A percentile compares a stretch with the other conserved stretches of the same genome.
These are phyloP conservation scores for Colletotrichum tamarilloi DNA, from an alignment of 2,329 filamentous ascomycete genomes.

Conservation along the genomic window DNA sequence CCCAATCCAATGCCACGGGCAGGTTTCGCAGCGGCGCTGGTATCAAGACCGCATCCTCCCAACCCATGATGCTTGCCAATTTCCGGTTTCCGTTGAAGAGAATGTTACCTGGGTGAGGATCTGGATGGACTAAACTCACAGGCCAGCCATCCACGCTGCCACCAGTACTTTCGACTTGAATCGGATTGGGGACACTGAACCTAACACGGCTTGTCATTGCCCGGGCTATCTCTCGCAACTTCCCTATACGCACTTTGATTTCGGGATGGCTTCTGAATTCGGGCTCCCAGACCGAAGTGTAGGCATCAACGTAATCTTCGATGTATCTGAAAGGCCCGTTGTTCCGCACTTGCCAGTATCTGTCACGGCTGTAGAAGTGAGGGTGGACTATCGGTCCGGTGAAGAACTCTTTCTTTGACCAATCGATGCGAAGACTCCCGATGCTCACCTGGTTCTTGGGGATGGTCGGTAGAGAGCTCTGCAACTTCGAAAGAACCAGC, in stretches of 20 bases:
- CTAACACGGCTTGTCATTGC: not conserved
- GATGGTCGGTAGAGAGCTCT: not conserved
- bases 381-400: slow-evolving; percentile 11
- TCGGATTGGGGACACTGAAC: not conserved
- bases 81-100: slow-evolving; percentile 6
- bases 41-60: slow-evolving; percentile 27
- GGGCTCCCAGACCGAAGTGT: not conserved
- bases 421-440: slow-evolving; percentile 30
- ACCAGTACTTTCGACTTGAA: not conserved
- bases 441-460: not conserved
- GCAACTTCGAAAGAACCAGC: not conserved
- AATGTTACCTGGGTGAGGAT: slow-evolving; percentile 26
- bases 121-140: slow-evolving; percentile 17
- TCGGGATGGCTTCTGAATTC: not conserved
- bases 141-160: slow-evolving; percentile 13
- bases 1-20: not conserved
- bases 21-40: slow-evolving; percentile 15
- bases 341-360: not conserved
- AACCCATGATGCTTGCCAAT: slow-evolving; percentile 29
- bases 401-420: slow-evolving; percentile 17
- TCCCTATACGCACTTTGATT: not conserved
- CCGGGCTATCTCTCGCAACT: not conserved
- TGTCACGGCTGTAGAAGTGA: slow-evolving; percentile 10
- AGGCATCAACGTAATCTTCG: not conserved
- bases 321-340: slow-evolving; percentile 9